Evolutionary conservation across 495 filamentous ascomycete genomes (phyloP), one percentile per base, ranked within the genome.

Genomic region (Aspergillus taichungensis): DNA sequence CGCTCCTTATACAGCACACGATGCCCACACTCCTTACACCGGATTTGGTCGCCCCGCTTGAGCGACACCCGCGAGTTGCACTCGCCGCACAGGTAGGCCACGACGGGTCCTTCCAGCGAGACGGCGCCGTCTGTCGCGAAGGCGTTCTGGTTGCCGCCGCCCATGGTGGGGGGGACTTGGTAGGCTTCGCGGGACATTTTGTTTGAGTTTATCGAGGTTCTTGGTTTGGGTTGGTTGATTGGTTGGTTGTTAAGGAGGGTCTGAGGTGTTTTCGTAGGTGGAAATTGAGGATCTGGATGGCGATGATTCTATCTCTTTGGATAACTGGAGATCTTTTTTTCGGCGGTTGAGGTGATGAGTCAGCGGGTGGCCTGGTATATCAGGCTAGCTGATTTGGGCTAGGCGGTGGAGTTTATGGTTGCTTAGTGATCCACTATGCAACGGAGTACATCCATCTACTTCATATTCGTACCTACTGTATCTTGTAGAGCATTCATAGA

Each of bases 1-100:
- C 92, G 70, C 79, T 95, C 87, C 77, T 99, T 99, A 67, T 96
- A 96, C 48, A 99, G 69, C 41, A 99, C 88, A 48, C 92, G 84
- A 60, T 95, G 88, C 18, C 92, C 94, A 62, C 92, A 99, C 66
- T 91, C 88, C 67, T 90, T 87, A 73, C 92, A 99, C 24, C 92
- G 80, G 53, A 97, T 94, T 43, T 85, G 83, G 54, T 94, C 89
- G 44, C 81, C 87, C 48, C 84, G 78, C 67, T 87, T 85, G 53
- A 97, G 72, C 7, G 80, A 74, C 13, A 95, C 87, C 46, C 84
- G 83, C 43, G 77, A 68, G 45, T 86, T 85, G 75, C 92, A 98
- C 69, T 96, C 88, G 62, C 89, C 92, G 72, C 92, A 98, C 40
- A 85, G 74, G 72, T 98, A 98, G 53, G 78, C 74, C 59, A 94